Base-by-base conservation (phyloP, 192 early-diverging fungal genomes). In the Irineochytrium annulatum region DNA sequence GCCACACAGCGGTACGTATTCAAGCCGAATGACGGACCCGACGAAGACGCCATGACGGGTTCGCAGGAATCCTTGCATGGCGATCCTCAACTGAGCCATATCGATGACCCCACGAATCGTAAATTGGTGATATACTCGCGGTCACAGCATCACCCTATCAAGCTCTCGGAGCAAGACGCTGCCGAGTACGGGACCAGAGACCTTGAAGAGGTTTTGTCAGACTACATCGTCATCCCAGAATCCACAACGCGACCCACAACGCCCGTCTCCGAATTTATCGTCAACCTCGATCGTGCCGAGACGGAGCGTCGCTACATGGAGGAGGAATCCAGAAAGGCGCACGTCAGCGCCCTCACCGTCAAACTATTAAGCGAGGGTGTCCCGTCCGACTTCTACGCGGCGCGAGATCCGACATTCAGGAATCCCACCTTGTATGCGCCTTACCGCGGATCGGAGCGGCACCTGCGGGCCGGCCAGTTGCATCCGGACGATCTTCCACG, bases 331-430 rank as follows among this genome's bases (percentile, higher is more conserved):
- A 26, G 48, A n/a, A 59, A 53, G 31, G 65, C 44, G 24, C 41
- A 59, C 22, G 44, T 57, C 0, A 67, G 57, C 32, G 37, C 11
- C 8, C 3, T 52, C 8, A 67, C 45, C 43, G 54, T 67, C 29
- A 57, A 11, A 22, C 28, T 67, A 17, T 34, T 67, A 30, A 60
- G 51, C 31, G 65, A 67, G 45, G 65, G 65, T 4, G 43, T 67
- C 11, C 65, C 65, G 51, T 52, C 45, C 26, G 19, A 29, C 4
- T 20, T 57, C 35, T 56, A 56, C 16, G 65, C 34, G 27, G 60
- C 59, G 39, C 41, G 37, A 22, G 65, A 67, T 22, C 56, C 57
- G 3, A 60, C 65, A 6, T 67, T 67, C 31, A 59, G 34, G 45
- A 59, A 39, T 17, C 65, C 65, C 1, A 8, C 13, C 33, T n/a